Evolutionary conservation across 768 basidiomycete species (phyloP).

Genomic region (Rhizopogon rudus): DNA sequence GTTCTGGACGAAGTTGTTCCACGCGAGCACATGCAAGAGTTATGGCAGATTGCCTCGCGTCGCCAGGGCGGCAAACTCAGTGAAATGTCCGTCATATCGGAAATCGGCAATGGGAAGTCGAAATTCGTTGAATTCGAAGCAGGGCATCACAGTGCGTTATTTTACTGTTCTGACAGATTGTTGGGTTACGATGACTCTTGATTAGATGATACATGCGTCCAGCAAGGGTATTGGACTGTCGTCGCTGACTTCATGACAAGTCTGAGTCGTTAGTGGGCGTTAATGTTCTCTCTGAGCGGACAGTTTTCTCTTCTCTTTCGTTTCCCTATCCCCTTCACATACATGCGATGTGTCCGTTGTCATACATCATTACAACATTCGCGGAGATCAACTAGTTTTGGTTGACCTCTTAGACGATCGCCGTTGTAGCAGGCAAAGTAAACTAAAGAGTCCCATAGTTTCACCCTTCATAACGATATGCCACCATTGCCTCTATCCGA

Average conservation of each 20-base stretch:
- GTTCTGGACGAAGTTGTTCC: conserved; percentile 49
- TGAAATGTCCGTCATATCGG: conserved; percentile 32
- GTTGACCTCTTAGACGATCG: background rate
- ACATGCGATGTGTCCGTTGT: background rate
- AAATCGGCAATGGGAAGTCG: conserved; percentile 48
- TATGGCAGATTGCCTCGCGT: conserved; percentile 58
- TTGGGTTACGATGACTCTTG: background rate
- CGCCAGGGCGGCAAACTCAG: conserved; percentile 34
- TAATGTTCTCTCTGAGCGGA: background rate
- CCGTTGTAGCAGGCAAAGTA: background rate
- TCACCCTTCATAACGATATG: conserved; percentile 88
- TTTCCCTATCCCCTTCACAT: background rate
- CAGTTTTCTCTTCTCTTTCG: background rate
- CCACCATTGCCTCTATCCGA: conserved; percentile 96
- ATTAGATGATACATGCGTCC: conserved; percentile 51
- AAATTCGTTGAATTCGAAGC: conserved; percentile 51
- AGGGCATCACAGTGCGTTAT: conserved; percentile 49
- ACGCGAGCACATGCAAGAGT: conserved; percentile 50
- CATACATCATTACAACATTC: background rate
- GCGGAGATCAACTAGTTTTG: background rate
- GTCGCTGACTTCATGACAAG: conserved; percentile 43
- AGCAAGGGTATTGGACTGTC: conserved; percentile 51
- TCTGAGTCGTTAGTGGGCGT: background rate
- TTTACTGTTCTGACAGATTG: background rate
- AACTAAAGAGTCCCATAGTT: background rate